phyloP scores from a whole-genome alignment of 805 yeast genomes.

The Wickerhamiella australiensis region DNA sequence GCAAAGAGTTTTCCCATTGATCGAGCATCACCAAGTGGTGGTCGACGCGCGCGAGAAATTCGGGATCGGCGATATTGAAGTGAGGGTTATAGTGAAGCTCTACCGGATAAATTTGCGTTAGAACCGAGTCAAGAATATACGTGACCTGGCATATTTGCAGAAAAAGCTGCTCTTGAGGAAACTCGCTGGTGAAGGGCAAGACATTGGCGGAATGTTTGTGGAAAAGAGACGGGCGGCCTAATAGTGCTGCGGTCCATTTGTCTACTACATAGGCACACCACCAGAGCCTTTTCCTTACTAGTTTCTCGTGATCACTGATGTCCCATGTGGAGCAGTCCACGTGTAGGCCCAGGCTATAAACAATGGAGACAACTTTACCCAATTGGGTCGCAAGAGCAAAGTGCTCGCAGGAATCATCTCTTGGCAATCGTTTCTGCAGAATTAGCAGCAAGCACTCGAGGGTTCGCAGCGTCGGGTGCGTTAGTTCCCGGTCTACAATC shows the following conservation, averaged over 20 bases:
- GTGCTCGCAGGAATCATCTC: conserved; percentile 27
- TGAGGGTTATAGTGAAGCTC: conserved; percentile 14
- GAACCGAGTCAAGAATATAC: conserved; percentile 22
- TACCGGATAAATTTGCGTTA: conserved; percentile 21
- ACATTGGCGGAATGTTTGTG: conserved; percentile 1
- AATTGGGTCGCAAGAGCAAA: conserved; percentile 21
- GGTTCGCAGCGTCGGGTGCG: conserved; percentile 25
- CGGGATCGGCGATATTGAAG: conserved; percentile 13
- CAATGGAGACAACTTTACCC: conserved; percentile 25
- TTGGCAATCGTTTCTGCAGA: conserved; percentile 24
- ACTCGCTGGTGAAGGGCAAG: conserved; percentile 20
- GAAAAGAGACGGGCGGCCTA: conserved; percentile 27
- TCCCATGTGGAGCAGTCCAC: conserved; percentile 29
- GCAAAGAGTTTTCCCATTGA: conserved; percentile 23
- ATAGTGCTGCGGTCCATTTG: conserved; percentile 28
- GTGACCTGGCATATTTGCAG: conserved; percentile 24
- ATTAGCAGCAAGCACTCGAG: conserved; percentile 27
- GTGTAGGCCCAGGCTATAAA: conserved; percentile 28
- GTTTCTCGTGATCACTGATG: conserved; percentile 26
- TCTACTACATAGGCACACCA: conserved; percentile 28
- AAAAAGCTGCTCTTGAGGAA: conserved; percentile 24
- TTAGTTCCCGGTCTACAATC: conserved; percentile 25
- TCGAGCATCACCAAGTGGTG: conserved; percentile 17
- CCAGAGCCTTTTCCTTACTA: conserved; percentile 28
- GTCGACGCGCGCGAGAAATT: conserved; percentile 16